Conservation (phyloP, 495 filamentous ascomycete genomes). For the Lichenothelia convexa region DNA sequence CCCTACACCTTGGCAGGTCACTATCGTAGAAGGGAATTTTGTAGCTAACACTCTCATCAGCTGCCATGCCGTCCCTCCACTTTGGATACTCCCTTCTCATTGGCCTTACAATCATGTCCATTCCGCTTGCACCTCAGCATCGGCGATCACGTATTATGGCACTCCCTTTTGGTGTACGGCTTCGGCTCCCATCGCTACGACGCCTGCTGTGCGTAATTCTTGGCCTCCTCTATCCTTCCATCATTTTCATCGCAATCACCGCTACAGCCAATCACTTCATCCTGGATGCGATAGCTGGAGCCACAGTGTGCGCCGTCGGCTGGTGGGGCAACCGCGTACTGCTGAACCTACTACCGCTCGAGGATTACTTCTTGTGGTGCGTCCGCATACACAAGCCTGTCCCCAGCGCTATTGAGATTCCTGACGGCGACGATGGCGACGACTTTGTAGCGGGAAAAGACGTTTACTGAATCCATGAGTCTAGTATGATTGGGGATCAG, state of each 20-base stretch:
- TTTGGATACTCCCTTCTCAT: conserved; percentile 67
- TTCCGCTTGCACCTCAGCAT: conserved; percentile 24
- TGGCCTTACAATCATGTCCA: conserved; percentile 44
- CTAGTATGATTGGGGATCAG: no score
- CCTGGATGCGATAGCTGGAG: conserved; percentile 51
- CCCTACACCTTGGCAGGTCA: no score
- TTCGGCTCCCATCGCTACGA: conserved; percentile 23
- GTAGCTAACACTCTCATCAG: no score
- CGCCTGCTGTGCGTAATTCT: conserved; percentile 28
- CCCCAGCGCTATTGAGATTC: conserved; percentile 9
- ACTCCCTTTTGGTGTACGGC: conserved; percentile 1
- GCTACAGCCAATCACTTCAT: conserved; percentile 55
- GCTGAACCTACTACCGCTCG: conserved; percentile 39
- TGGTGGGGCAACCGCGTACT: conserved; percentile 40
- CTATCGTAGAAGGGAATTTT: no score
- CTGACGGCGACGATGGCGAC: conserved; percentile 14
- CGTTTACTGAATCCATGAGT: no score
- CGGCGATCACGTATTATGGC: conserved; percentile 3
- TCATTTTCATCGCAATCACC: conserved; percentile 48
- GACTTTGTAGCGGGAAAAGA: neutral
- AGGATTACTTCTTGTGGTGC: conserved; percentile 47
- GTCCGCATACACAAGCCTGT: conserved; percentile 44
- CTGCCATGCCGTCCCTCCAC: conserved; percentile 66
- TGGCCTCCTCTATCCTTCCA: conserved; percentile 44
- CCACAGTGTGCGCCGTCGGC: conserved; percentile 36